Percentiles rank a stretch among this genome's conserved stretches.
These are phyloP conservation scores for Corchorus olitorius DNA, from an alignment of 345 rosid genomes.

Conservation along the genomic window DNA sequence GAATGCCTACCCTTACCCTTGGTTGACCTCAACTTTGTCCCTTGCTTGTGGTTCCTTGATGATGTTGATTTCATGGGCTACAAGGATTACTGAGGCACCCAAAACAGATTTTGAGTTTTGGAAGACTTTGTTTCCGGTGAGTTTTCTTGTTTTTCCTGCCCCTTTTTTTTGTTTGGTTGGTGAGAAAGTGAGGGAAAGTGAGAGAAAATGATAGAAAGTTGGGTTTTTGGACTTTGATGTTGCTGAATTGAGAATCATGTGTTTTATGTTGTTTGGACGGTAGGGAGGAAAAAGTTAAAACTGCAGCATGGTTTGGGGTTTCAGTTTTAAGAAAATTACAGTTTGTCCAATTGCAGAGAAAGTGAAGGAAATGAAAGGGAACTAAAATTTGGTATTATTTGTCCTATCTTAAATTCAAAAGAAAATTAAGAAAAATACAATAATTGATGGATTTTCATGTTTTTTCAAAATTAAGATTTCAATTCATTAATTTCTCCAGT, in stretches of 20 bases:
- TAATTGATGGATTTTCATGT: constrained; percentile 2
- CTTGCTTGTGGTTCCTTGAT: constrained; percentile 93
- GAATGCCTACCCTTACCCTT: constrained; percentile 95
- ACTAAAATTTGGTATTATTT: constrained; percentile 23
- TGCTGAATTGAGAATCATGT: constrained; percentile 28
- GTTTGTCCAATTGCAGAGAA: constrained; percentile 53
- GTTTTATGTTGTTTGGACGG: constrained; percentile 23
- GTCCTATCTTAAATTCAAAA: constrained; percentile 5
- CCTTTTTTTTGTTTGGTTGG: constrained; percentile 31
- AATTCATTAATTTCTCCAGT: not conserved
- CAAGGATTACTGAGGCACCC: constrained; percentile 85
- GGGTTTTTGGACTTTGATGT: constrained; percentile 35
- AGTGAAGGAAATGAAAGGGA: constrained; percentile 24
- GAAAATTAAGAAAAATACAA: not conserved
- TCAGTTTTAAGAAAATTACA: constrained; percentile 28
- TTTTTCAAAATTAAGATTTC: not conserved
- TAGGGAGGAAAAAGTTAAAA: not conserved
- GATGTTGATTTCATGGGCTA: constrained; percentile 97
- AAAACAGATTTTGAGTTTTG: constrained; percentile 90
- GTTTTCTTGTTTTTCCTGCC: constrained; percentile 38
- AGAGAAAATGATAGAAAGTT: constrained; percentile 22
- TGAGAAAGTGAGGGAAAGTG: constrained; percentile 26
- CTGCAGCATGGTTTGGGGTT: not conserved
- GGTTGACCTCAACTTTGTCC: constrained; percentile 95
- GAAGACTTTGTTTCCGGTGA: constrained; percentile 94